These are phyloP conservation scores for Cicer judaicum DNA, from an alignment of 306 rosid genomes.

Conservation along the genomic window DNA sequence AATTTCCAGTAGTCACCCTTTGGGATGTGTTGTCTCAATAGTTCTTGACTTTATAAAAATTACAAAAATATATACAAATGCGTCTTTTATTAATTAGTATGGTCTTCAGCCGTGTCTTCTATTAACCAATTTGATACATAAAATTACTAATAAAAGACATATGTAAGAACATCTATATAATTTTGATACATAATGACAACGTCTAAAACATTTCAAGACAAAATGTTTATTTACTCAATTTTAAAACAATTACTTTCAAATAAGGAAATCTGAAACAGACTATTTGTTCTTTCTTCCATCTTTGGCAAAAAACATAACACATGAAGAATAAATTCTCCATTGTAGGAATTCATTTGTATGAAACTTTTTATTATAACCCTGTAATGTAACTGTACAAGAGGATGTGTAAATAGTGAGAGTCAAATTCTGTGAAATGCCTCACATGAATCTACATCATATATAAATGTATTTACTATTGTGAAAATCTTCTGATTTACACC, in stretches of 20 bases:
- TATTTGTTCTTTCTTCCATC: slow-evolving; percentile 29
- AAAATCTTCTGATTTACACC: slow-evolving; percentile 26
- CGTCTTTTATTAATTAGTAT: too few species aligned
- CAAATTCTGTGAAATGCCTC: slow-evolving; percentile 33
- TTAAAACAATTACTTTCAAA: not conserved
- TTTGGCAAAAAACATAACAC: not conserved
- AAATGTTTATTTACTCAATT: too few species aligned
- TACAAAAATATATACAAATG: too few species aligned
- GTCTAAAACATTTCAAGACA: too few species aligned
- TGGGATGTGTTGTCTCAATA: not conserved
- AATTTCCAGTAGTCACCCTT: too few species aligned
- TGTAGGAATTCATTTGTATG: slow-evolving; percentile 39
- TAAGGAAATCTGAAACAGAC: slow-evolving; percentile 22
- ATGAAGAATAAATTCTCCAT: slow-evolving; percentile 7
- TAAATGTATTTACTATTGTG: slow-evolving; percentile 30
- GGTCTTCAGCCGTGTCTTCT: too few species aligned
- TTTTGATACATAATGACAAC: too few species aligned
- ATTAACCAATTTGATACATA: too few species aligned
- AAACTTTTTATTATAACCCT: slow-evolving; percentile 36
- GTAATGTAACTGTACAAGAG: slow-evolving; percentile 50
- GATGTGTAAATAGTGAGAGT: slow-evolving; percentile 33
- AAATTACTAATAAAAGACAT: too few species aligned
- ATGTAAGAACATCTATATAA: too few species aligned
- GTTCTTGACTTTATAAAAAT: too few species aligned
- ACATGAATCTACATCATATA: slow-evolving; percentile 38